Base-by-base conservation (phyloP, 2,329 filamentous ascomycete genomes). In the Teratosphaeria viscida region DNA sequence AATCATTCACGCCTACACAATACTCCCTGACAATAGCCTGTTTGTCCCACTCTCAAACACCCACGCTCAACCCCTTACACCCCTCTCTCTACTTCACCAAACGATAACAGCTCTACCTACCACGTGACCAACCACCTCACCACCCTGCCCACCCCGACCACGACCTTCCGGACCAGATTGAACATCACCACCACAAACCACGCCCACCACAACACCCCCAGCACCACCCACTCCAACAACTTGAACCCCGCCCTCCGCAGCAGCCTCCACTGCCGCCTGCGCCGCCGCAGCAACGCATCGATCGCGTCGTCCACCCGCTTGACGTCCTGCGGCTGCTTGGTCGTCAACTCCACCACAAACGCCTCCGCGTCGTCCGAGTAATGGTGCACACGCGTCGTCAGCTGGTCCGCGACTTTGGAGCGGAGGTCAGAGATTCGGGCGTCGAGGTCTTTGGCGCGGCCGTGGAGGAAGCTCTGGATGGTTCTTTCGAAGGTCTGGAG, bases 161-260 rank as follows among this genome's bases (percentile, higher is more conserved):
- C 81, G 1, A 87, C 66, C 11, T 85, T 85, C 61, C 85, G 77
- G 39, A 88, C 75, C 14, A 89, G 73, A 61, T 89, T 83, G 57
- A 88, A 78, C 27, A 92, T 78, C 72, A 91, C 88, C 27, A 96
- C 92, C 37, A 95, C 78, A 61, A 95, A 84, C 91, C 92, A 97
- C 16, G 95, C 86, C 74, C 88, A 90, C 91, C 94, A 96, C 85
- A 97, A 90, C 66, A 95, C 83, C 3, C 88, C 89, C 47, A 97
- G 85, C 19, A 97, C 81, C 56, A 85, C 77, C 90, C 91, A 96
- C 77, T 97, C 92, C 16, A 96, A 83, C 23, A 87, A 75, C 58
- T 91, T 84, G 82, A 91, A 97, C 14, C 90, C 86, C 0, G 85
- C 84, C 14, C 89, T 80, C 47, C 90, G 80, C 27, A 91, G 74